Percentiles rank a stretch among this genome's conserved stretches.
These are phyloP conservation scores for Sonneratia alba DNA, from an alignment of 345 rosid species.

Conservation along the genomic window DNA sequence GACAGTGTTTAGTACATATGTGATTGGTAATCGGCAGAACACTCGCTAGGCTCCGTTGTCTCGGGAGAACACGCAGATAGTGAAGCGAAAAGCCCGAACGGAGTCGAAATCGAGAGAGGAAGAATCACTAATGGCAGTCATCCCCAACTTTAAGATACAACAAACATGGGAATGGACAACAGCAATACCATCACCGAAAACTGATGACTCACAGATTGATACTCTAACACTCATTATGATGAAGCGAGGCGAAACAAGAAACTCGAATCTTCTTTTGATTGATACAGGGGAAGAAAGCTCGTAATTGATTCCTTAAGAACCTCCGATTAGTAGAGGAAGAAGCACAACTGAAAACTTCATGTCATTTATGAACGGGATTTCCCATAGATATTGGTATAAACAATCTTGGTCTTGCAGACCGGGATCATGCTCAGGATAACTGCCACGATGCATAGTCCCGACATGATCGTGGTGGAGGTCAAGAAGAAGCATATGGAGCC, in stretches of 20 bases:
- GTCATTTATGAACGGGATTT: conserved; percentile 29
- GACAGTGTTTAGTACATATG: too few species aligned
- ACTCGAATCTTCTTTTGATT: not conserved
- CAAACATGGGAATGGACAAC: not conserved
- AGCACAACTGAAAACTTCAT: not conserved
- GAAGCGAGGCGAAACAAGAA: not conserved
- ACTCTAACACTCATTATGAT: not conserved
- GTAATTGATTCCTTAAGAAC: not conserved
- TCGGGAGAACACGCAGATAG: too few species aligned
- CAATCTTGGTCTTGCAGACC: conserved; percentile 75
- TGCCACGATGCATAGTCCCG: conserved; percentile 76
- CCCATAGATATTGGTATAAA: conserved; percentile 79
- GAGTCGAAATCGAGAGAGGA: too few species aligned
- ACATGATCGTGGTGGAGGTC: conserved; percentile 83
- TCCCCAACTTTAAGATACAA: not conserved
- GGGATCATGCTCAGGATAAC: conserved; percentile 70
- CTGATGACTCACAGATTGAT: not conserved
- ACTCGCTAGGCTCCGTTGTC: too few species aligned
- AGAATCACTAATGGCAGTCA: too few species aligned
- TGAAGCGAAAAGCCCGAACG: too few species aligned
- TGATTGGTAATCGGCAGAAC: too few species aligned
- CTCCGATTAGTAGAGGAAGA: not conserved
- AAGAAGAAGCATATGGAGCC: conserved; percentile 88
- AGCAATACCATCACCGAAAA: not conserved
- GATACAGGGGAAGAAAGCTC: not conserved